These are phyloP conservation scores for Fusarium sterilihyphosum DNA, from an alignment of 2,329 filamentous ascomycete species.

Conservation along the genomic window DNA sequence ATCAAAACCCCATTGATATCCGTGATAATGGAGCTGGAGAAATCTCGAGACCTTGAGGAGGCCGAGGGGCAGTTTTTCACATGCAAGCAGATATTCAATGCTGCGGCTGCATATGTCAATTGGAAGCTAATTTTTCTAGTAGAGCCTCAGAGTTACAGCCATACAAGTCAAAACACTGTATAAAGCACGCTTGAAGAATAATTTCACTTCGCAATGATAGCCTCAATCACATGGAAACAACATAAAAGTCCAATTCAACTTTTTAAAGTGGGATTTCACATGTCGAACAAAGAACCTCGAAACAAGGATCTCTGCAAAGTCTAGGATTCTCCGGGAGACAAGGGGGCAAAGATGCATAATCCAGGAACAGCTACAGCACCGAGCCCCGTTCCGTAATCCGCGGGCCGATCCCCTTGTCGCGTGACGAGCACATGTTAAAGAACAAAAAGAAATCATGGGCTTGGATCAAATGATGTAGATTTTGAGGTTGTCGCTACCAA, in stretches of 20 bases:
- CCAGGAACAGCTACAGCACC: constrained; percentile 32
- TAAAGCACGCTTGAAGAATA: neutral
- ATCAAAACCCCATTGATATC: constrained; percentile 42
- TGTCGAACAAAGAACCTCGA: constrained; percentile 19
- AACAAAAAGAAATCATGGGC: neutral
- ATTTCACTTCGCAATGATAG: neutral
- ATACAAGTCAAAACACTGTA: neutral
- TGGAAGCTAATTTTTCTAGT: neutral
- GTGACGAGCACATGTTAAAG: constrained; percentile 32
- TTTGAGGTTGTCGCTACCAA: neutral
- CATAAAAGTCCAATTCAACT: neutral
- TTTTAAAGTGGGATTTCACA: constrained; percentile 36
- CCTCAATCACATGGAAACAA: constrained; percentile 2
- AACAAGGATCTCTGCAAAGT: constrained; percentile 26
- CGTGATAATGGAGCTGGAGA: constrained; percentile 24
- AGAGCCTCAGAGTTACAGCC: neutral
- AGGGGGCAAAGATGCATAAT: constrained; percentile 37
- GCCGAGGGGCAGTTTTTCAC: constrained; percentile 41
- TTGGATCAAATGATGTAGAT: neutral
- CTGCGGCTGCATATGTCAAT: neutral
- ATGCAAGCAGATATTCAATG: constrained; percentile 25
- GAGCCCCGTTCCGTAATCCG: constrained; percentile 29
- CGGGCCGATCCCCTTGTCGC: constrained; percentile 36
- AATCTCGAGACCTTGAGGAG: constrained; percentile 15
- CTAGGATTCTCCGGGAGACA: constrained; percentile 24